Conservation (phyloP, 352 stramenopile species). For the Thraustochytrium sp. region DNA sequence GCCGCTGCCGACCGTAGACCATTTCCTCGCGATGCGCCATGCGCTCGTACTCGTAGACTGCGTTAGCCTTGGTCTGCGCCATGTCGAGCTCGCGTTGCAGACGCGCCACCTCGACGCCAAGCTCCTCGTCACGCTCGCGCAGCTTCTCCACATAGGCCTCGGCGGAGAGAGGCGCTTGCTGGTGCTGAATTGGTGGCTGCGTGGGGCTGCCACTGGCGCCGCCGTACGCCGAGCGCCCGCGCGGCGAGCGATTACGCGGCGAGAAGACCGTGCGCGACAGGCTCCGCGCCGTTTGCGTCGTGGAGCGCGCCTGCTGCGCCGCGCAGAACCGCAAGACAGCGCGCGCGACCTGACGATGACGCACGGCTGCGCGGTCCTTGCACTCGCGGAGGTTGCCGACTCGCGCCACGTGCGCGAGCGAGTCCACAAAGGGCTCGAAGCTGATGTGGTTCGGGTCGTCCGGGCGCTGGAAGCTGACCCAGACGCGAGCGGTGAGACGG, state of each 20-base stretch:
- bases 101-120: not conserved
- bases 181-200: too few relatives aligned
- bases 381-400: not conserved
- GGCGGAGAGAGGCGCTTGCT: not conserved
- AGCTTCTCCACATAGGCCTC: not conserved
- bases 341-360: not conserved
- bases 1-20: not conserved
- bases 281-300: not conserved
- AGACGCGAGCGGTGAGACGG: slow-evolving; percentile 1
- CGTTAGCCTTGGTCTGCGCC: not conserved
- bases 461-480: not conserved
- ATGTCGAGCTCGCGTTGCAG: not conserved
- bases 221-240: too few relatives aligned
- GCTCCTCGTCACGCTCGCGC: not conserved
- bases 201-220: too few relatives aligned
- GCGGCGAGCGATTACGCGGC: too few relatives aligned
- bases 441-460: not conserved
- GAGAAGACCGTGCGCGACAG: too few relatives aligned
- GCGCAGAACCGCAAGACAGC: not conserved
- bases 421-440: not conserved
- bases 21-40: not conserved
- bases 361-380: not conserved
- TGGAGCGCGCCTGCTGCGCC: not conserved
- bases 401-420: not conserved
- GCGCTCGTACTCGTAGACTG: not conserved